Conservation (phyloP, 257 asterid species). For the Leptodermis oblonga region DNA sequence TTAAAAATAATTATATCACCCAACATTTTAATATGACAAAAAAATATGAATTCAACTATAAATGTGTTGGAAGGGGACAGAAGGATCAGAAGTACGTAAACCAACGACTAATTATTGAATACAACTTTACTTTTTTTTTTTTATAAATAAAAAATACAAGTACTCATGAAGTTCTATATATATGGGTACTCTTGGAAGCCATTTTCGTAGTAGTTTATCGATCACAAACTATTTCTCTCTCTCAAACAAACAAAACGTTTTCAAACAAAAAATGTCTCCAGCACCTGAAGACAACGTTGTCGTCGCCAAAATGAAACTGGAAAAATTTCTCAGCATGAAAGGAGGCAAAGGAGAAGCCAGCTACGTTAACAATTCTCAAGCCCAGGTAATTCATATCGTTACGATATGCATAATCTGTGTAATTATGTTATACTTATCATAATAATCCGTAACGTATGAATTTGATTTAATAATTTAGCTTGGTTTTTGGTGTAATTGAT, state of each 20-base stretch:
- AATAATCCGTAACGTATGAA: no score
- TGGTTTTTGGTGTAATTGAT: no score
- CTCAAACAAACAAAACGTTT: background rate
- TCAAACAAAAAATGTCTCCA: constrained; percentile 39
- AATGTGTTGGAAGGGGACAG: no score
- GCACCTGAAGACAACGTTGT: constrained; percentile 47
- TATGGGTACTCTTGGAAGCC: background rate
- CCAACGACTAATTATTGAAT: no score
- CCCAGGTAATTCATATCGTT: constrained; percentile 69
- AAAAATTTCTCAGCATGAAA: constrained; percentile 75
- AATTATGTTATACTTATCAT: no score
- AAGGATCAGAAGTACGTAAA: no score
- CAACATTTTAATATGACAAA: no score
- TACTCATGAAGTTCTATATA: constrained; percentile 1
- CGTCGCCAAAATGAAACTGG: constrained; percentile 64
- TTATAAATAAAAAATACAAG: background rate
- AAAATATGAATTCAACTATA: no score
- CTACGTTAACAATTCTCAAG: constrained; percentile 84
- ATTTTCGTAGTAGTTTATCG: background rate
- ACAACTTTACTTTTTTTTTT: no score
- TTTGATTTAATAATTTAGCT: no score
- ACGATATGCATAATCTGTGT: no score
- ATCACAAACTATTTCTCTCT: background rate
- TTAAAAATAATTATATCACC: no score
- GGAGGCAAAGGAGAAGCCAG: constrained; percentile 96